phyloP scores from a whole-genome alignment of 495 filamentous ascomycete species.

The Podospora sp. region DNA sequence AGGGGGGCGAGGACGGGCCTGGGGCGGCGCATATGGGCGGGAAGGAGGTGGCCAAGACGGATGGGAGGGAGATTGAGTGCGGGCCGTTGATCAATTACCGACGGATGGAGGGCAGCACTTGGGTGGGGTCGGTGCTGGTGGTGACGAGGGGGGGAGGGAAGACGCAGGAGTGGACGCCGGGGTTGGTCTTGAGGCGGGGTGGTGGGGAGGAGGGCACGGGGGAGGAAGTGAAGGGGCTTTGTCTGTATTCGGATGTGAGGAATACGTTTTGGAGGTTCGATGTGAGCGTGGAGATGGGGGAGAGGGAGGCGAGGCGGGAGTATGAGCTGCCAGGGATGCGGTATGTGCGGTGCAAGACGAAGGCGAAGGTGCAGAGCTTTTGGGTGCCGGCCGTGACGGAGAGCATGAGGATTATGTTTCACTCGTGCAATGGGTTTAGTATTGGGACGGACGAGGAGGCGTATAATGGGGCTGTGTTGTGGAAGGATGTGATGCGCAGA shows the following conservation, averaged over 20 bases:
- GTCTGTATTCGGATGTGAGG: constrained; percentile 75
- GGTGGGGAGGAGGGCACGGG: constrained; percentile 17
- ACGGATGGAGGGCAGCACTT: constrained; percentile 72
- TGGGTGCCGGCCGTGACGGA: constrained; percentile 75
- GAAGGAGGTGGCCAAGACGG: constrained; percentile 22
- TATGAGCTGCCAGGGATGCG: constrained; percentile 58
- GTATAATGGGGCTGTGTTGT: constrained; percentile 79
- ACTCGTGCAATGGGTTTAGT: constrained; percentile 95
- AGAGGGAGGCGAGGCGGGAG: constrained; percentile 59
- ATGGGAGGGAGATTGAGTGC: constrained; percentile 66
- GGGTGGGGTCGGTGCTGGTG: constrained; percentile 83
- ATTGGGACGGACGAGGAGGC: constrained; percentile 86
- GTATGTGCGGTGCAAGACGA: constrained; percentile 43
- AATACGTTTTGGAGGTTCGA: constrained; percentile 85
- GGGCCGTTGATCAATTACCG: constrained; percentile 85
- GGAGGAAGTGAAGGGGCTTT: constrained; percentile 47
- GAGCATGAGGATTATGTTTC: constrained; percentile 94
- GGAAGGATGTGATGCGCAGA: constrained; percentile 85
- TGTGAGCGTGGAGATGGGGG: constrained; percentile 59
- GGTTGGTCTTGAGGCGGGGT: constrained; percentile 36
- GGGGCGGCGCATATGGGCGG: constrained; percentile 1
- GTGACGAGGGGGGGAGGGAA: constrained; percentile 69
- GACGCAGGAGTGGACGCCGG: constrained; percentile 37
- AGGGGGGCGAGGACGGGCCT: not conserved
- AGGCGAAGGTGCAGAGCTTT: constrained; percentile 60